Evolutionary conservation across 2,329 filamentous ascomycete genomes (phyloP).

Genomic region (Cladosporium sp.): DNA sequence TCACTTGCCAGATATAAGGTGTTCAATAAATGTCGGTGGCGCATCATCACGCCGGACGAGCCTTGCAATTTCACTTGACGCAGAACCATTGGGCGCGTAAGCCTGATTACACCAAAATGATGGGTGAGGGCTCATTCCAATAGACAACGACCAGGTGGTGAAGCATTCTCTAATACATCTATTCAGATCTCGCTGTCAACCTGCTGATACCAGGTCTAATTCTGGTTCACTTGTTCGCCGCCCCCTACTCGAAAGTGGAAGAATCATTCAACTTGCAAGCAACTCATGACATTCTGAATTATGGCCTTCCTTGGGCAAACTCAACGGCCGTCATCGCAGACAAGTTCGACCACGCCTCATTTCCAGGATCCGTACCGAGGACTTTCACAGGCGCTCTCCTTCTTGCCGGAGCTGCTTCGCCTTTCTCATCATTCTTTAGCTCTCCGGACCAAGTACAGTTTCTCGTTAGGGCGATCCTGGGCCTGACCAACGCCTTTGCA

Average conservation of each 20-base stretch:
- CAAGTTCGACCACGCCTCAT: conserved; percentile 84
- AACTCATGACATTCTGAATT: conserved; percentile 79
- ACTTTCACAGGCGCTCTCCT: conserved; percentile 81
- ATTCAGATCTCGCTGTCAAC: conserved; percentile 46
- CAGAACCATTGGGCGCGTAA: conserved; percentile 1
- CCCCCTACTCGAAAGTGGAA: conserved; percentile 96
- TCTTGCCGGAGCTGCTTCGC: conserved; percentile 68
- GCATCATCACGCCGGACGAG: conserved; percentile 18
- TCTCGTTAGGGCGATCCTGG: conserved; percentile 70
- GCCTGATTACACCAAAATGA: conserved; percentile 1
- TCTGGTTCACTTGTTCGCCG: conserved; percentile 35
- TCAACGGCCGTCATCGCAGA: conserved; percentile 33
- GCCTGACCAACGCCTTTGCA: conserved; percentile 67
- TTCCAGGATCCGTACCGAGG: conserved; percentile 86
- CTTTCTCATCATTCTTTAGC: conserved; percentile 55
- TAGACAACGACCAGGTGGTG: too few relatives aligned
- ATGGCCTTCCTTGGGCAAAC: conserved; percentile 61
- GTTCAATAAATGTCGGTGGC: conserved; percentile 22
- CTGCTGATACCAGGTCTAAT: conserved; percentile 55
- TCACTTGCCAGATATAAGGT: too few relatives aligned
- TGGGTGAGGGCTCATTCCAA: conserved; percentile 5
- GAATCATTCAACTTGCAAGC: conserved; percentile 98
- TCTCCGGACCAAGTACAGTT: conserved; percentile 56
- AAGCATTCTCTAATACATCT: too few relatives aligned
- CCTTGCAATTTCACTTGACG: conserved; percentile 19